Percentiles rank a stretch among this genome's conserved stretches.
phyloP scores from a whole-genome alignment of 139 green algal genomes.

The Chlorella sp. region DNA sequence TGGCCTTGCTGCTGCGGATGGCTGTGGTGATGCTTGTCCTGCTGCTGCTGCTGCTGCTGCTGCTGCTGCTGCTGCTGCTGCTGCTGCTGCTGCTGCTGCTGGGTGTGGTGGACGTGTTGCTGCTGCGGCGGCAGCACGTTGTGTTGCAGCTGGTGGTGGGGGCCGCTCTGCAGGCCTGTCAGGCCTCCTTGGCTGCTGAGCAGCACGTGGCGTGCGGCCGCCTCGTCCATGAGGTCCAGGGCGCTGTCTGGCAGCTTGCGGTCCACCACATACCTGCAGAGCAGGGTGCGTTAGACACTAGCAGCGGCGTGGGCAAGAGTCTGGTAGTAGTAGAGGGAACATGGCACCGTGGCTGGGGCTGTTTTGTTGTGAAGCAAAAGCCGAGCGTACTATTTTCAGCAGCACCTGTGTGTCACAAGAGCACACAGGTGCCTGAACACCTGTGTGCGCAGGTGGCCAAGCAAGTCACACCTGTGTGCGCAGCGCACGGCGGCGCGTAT shows the following conservation, averaged over 20 bases:
- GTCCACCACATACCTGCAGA: constrained; percentile 60
- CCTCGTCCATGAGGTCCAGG: constrained; percentile 86
- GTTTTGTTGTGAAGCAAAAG: too few species aligned
- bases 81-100: constrained; percentile 6
- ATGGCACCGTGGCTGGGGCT: too few species aligned
- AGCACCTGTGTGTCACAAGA: too few species aligned
- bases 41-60: constrained; percentile 7
- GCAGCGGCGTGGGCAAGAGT: too few species aligned
- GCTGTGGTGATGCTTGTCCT: too few species aligned
- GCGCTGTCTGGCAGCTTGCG: constrained; percentile 62
- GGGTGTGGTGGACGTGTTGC: neutral
- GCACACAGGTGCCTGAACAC: too few species aligned
- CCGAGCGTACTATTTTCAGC: too few species aligned
- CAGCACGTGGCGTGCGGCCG: constrained; percentile 46
- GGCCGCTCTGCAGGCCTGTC: neutral
- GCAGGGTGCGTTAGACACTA: too few species aligned
- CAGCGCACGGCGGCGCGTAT: constrained; percentile 58
- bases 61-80: constrained; percentile 7
- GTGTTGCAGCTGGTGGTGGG: neutral
- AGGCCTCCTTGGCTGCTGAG: neutral
- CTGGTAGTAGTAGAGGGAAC: too few species aligned
- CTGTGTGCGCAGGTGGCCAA: too few species aligned
- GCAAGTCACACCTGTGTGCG: neutral
- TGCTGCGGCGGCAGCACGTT: neutral
- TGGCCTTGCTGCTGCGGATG: too few species aligned